phyloP scores from a whole-genome alignment of 495 filamentous ascomycete species.

The Penicillium turbatum region DNA sequence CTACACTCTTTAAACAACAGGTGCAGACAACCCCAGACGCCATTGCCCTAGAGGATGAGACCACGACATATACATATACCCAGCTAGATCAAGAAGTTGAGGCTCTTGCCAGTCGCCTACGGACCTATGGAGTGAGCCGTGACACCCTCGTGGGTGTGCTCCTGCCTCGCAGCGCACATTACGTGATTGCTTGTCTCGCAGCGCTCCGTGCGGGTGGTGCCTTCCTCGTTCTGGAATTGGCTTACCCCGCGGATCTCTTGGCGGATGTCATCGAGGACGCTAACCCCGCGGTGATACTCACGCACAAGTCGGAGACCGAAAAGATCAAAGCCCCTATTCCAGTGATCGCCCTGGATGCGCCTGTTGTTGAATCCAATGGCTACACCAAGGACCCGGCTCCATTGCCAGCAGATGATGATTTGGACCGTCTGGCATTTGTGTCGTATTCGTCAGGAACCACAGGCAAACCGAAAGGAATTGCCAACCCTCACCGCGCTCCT shows the following conservation, averaged over 20 bases:
- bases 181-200: constrained; percentile 66
- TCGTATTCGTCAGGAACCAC: constrained; percentile 66
- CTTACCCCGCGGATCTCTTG: constrained; percentile 60
- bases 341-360: constrained; percentile 52
- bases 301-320: constrained; percentile 47
- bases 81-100: constrained; percentile 57
- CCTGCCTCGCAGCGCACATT: constrained; percentile 61
- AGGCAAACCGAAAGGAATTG: constrained; percentile 66
- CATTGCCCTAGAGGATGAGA: constrained; percentile 58
- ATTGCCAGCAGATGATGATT: constrained; percentile 52
- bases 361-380: constrained; percentile 34
- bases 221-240: constrained; percentile 66
- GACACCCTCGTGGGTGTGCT: constrained; percentile 62
- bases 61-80: constrained; percentile 52
- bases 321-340: constrained; percentile 55
- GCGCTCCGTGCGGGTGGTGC: constrained; percentile 63
- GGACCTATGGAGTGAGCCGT: constrained; percentile 53
- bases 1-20: constrained; percentile 56
- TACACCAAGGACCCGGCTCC: constrained; percentile 34
- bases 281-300: constrained; percentile 57
- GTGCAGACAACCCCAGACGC: constrained; percentile 54
- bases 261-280: constrained; percentile 65
- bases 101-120: constrained; percentile 50
- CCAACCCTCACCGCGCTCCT: constrained; percentile 61
- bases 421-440: constrained; percentile 62